These are phyloP conservation scores for Aspergillus egyptiacus DNA, from an alignment of 495 filamentous ascomycete species.

Conservation along the genomic window DNA sequence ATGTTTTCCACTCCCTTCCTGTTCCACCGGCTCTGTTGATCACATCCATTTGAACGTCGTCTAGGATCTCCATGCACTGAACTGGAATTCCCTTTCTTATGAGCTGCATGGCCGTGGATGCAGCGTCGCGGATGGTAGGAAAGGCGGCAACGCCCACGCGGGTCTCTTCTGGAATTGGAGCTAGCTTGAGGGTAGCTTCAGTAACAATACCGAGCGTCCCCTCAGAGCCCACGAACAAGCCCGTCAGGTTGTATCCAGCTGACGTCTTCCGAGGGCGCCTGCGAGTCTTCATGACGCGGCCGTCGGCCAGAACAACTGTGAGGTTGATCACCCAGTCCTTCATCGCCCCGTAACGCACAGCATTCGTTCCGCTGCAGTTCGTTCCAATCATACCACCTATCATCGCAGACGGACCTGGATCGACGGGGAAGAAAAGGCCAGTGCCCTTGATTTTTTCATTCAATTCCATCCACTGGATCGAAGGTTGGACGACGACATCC, in stretches of 20 bases:
- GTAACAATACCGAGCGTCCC: conserved; percentile 88
- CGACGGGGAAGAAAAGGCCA: conserved; percentile 85
- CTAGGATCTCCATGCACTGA: conserved; percentile 84
- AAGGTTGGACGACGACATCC: conserved; percentile 88
- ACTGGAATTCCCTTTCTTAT: conserved; percentile 77
- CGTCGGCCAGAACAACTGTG: conserved; percentile 89
- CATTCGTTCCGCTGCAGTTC: conserved; percentile 89
- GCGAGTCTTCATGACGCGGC: conserved; percentile 80
- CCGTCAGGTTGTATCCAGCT: conserved; percentile 83
- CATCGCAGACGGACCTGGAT: conserved; percentile 66
- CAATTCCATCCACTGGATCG: conserved; percentile 84
- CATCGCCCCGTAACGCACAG: conserved; percentile 94
- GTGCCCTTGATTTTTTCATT: conserved; percentile 70
- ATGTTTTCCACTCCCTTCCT: conserved; percentile 62
- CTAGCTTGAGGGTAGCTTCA: conserved; percentile 77
- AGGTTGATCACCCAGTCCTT: conserved; percentile 89
- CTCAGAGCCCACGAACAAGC: conserved; percentile 85
- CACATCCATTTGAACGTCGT: conserved; percentile 90
- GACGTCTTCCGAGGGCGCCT: conserved; percentile 60
- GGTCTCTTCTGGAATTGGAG: conserved; percentile 67
- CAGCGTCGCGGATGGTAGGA: conserved; percentile 67
- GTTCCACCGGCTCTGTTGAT: conserved; percentile 80
- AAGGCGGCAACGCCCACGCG: conserved; percentile 86
- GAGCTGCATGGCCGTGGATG: conserved; percentile 71
- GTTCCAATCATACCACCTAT: conserved; percentile 97